Conservation (phyloP, 208 protist species). For the Trypanosoma lewisi region DNA sequence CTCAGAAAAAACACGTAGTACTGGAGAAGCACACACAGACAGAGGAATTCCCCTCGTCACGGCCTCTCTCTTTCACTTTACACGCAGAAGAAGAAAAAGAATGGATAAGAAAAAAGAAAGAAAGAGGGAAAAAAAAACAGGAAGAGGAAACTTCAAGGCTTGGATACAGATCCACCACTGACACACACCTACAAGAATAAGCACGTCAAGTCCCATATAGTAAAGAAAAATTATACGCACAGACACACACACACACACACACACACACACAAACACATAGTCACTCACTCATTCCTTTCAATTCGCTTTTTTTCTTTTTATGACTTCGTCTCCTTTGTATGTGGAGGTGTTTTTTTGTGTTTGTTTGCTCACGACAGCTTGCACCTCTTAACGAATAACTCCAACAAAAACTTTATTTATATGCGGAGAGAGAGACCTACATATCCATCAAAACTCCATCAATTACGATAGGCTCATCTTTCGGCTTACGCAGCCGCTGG, state of each 20-base stretch:
- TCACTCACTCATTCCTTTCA: not conserved
- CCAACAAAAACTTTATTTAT: not conserved
- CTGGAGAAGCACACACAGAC: not conserved
- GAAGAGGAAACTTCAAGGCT: not conserved
- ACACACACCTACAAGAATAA: not conserved
- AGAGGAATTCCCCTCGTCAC: not conserved
- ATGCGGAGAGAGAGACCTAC: slow-evolving; percentile 12
- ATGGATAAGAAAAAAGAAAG: not conserved
- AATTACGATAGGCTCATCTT: slow-evolving; percentile 68
- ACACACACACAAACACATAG: not conserved
- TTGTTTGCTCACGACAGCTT: no score
- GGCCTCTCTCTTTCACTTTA: not conserved
- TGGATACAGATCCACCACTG: not conserved
- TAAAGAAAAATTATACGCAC: slow-evolving; percentile 5
- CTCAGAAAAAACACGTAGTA: not conserved
- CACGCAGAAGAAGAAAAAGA: no score
- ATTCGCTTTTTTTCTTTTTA: slow-evolving; percentile 4
- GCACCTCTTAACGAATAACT: no score
- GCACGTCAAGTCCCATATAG: not conserved
- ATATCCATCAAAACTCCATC: slow-evolving; percentile 77
- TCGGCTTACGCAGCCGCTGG: slow-evolving; percentile 48
- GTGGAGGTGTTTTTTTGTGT: not conserved
- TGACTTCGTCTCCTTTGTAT: no score
- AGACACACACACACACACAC: not conserved
- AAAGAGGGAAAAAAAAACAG: not conserved